Evolutionary conservation across 345 rosid genomes (phyloP), one percentile per base, ranked within the genome.

Genomic region (Aquilaria malaccensis): DNA sequence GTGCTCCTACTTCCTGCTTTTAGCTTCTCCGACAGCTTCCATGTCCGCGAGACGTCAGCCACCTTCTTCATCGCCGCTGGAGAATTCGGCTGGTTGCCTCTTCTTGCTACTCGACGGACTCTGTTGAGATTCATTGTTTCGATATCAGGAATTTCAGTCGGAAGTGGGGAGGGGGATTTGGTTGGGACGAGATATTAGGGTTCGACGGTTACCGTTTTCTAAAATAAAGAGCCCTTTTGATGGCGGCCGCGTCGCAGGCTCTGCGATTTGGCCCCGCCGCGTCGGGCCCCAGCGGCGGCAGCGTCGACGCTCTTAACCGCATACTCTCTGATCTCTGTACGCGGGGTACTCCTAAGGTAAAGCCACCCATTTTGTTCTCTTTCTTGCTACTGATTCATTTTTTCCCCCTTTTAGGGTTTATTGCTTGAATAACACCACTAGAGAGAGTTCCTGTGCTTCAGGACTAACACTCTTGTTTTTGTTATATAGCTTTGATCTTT

Each of bases 291-390:
- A 73, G 77, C 46, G 96, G 91, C 55, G 80, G 88, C 51, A 85
- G 83, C 74, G 83, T 78, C 50, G 98, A 93, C 43, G 80, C 88
- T 50, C 78, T 87, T 66, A 89, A 85, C 67, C 91, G 96, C 47
- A 85, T 85, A 69, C 77, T 89, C 61, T 75, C 82, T 9, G 96
- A 93, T 83, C 94, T 89, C 75, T 89, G 94, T 74, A 83, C 79
- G 51, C 85, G 84, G 30, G 91, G 84, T 45, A 79, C 74, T 60
- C 89, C 95, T 50, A 87, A 86, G 95, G 97, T 89, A 69, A 41
- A 14, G 13, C 50, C 30, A 31, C 33, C 31, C 29, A 9, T 59
- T 73, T 66, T 45, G 10, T 48, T 65, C 50, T 6, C 30, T 37
- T 3, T 43, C 10, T 63, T 14, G 15, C 4, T 52, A 12, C 3